Evolutionary conservation across 352 stramenopile genomes (phyloP), one percentile per base, ranked within the genome.

Genomic region (Globisporangium barbulae): DNA sequence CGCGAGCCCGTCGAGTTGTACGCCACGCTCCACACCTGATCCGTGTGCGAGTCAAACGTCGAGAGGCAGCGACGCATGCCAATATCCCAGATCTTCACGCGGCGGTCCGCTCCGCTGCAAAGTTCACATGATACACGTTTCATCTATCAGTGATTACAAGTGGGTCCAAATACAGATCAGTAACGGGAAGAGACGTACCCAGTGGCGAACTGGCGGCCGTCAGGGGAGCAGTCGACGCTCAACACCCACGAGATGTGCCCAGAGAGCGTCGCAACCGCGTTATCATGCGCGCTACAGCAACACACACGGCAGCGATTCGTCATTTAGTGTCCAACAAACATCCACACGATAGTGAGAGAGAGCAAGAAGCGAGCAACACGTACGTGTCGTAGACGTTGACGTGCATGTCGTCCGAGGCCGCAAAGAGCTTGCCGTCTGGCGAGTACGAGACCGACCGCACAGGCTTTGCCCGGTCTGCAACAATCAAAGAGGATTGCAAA

Each of bases 21-120:
- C 42, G 89, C 86, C 33, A 97, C 88, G 62, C 89, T 94, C 90
- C 90, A 97, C 28, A 97, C 88, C 78, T 97, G 90, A 60, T 97
- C 90, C 47, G 78, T 94, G 75, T 97, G 90, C 30, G 80, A 88
- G 54, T 97, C 90, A 66, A 97, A 97, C 8, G 83, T 97, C 25
- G 91, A 89, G 41, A 97, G 74, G 57, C 88, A 97, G 59, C 89
- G 86, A 12, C 90, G 86, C 35, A 81, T 90, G 41, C 87, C 89
- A 47, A 97, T 75, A 49, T 97, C 90, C 90, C 90, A 97, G 65
- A 96, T 93, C 76, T 97, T 97, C n/a, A 97, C 90, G 35, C 86
- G 90, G 37, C 86, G 86, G 42, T 97, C 90, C 13, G 84, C 85
- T 55, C 87, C 87, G 66, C 87, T 95, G 47, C 44, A 44, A 50